Percentiles rank a stretch among this genome's conserved stretches.
phyloP scores from a whole-genome alignment of 2,329 filamentous ascomycete genomes.

The Pestalotiopsis sp. region DNA sequence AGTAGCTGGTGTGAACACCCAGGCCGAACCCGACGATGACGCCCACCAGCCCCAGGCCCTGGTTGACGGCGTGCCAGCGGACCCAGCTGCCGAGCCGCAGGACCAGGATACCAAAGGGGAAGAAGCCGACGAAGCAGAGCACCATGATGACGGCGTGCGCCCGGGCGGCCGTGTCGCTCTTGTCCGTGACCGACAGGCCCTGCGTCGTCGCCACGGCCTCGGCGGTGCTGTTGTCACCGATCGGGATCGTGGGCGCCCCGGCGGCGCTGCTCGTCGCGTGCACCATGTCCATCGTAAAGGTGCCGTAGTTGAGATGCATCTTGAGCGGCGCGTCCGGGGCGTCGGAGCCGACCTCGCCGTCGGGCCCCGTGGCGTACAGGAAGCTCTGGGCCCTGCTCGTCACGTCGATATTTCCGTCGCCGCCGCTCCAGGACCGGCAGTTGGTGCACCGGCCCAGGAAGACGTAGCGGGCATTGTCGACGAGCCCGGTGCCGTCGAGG shows the following conservation, averaged over 20 bases:
- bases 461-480: constrained; percentile 46
- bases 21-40: constrained; percentile 53
- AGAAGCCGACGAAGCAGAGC: constrained; percentile 54
- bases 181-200: constrained; percentile 26
- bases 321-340: constrained; percentile 46
- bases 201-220: constrained; percentile 35
- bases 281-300: constrained; percentile 58
- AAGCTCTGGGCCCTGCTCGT: constrained; percentile 48
- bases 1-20: constrained; percentile 55
- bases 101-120: constrained; percentile 59
- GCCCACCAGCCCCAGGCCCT: constrained; percentile 51
- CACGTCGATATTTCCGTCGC: constrained; percentile 51
- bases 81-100: constrained; percentile 54
- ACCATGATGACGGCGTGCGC: constrained; percentile 58
- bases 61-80: constrained; percentile 58
- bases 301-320: constrained; percentile 56
- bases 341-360: constrained; percentile 46
- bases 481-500: constrained; percentile 50
- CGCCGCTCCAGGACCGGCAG: constrained; percentile 53
- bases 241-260: constrained; percentile 43
- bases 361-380: constrained; percentile 60
- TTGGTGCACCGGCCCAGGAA: constrained; percentile 56
- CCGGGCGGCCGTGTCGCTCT: constrained; percentile 42
- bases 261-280: constrained; percentile 47
- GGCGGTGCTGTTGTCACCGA: constrained; percentile 27